Base-by-base conservation (phyloP, 805 yeast species). In the Pichia sporocuriosa region DNA sequence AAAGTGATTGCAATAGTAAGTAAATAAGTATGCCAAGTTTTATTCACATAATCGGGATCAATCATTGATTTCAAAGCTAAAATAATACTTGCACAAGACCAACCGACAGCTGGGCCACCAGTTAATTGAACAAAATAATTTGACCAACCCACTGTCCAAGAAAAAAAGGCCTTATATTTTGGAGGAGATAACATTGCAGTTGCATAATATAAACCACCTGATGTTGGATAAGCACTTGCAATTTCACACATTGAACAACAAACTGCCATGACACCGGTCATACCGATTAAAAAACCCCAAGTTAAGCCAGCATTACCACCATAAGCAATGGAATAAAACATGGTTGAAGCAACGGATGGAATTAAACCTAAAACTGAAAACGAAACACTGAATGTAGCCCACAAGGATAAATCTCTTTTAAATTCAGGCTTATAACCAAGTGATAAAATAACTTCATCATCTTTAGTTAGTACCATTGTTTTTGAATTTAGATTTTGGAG, bases 161-260 rank as follows among this genome's bases (percentile, higher is more conserved):
- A 72, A 41, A 73, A 62, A 19, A 74, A 58, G 3, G 81, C 73
- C 13, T 72, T 72, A 57, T 59, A 66, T 44, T 61, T 63, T 16
- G 70, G 72, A 13, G 83, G 83, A 5, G 82, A 75, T 48, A 78
- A 61, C 49, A 76, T 75, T 7, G 75, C 67, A 2, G 78, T 79
- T 44, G 85, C 83, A 51, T 79, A 80, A 33, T 81, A 81, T 7
- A 81, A 70, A 35, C 84, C 85, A n/a, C 82, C 73, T 4, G 81
- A 67, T 5, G 82, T 77, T 22, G 85, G 85, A 62, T 73, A 74
- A 3, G 81, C 74, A 28, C 76, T 68, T 15, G 81, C 72, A 30
- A 79, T 63, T 53, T 80, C 85, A 1, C 82, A 82, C 72, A 79
- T 66, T 20, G 78, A 68, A 32, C 69, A 62, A 12, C 81, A 81